Base-by-base conservation (phyloP, 2,329 filamentous ascomycete species). In the Cordyceps farinosa region DNA sequence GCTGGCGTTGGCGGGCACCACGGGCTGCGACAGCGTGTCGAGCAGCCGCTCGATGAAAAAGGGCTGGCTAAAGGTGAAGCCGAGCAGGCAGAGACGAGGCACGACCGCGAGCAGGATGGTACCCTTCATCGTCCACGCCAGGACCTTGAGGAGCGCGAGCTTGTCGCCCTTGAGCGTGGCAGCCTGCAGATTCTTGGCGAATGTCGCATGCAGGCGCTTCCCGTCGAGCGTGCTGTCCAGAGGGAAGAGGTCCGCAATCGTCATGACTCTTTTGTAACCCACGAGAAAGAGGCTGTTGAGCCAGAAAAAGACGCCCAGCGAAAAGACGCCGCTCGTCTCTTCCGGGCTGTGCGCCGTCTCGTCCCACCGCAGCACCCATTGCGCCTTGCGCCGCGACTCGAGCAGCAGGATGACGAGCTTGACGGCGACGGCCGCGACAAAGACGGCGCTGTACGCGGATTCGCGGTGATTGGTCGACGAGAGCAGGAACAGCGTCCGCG, bases 401-500 rank as follows among this genome's bases (percentile, higher is more conserved):
- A 79, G 44, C 4, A 78, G 67, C 0, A 82, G 66, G 0, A 71
- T 42, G 0, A 70, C 47, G 0, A 72, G 64, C 58, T 80, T 81
- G 52, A 77, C 27, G 1, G 65, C 74, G 3, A 78, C 62, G 0
- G 73, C 71, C 0, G 71, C 68, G 2, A 74, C 77, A 30, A 78
- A 76, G 1, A 80, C 63, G 3, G 72, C 69, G 0, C 73, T 76
- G 70, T 65, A 15, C 44, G 48, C 3, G 63, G 61, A 2, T 63
- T 30, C 6, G 22, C 8, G 30, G 62, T 54, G 7, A 52, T 67
- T 9, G 32, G n/a, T 27, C 2, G 9, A 51, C 40, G 55, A 67
- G 68, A 51, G 70, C 65, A 82, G 70, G 73, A 77, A 82, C 3
- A 78, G 65, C 0, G 80, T 82, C 9, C 82, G 72, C 0, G 72